Evolutionary conservation across 2,329 filamentous ascomycete genomes (phyloP).

Genomic region (Ceratocystis cacaofunesta): DNA sequence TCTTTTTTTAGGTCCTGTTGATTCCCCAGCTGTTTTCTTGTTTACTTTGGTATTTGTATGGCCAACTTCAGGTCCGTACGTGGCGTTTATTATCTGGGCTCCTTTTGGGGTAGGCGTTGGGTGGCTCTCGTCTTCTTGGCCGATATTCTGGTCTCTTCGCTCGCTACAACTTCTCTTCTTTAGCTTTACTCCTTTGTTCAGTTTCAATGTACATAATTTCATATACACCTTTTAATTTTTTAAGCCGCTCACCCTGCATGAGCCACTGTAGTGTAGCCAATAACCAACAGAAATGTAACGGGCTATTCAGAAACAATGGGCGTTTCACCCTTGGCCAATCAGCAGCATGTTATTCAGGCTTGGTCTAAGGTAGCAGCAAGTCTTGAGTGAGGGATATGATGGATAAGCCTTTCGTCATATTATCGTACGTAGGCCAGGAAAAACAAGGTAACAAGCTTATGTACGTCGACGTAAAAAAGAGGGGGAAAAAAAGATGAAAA

Average conservation of each 20-base stretch:
- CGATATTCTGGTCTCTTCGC: neutral
- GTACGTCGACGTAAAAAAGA: neutral
- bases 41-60: neutral
- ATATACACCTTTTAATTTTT: conserved; percentile 14
- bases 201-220: conserved; percentile 13
- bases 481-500: neutral
- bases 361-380: no score
- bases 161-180: conserved; percentile 6
- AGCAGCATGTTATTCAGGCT: no score
- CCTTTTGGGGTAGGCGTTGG: neutral
- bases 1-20: neutral
- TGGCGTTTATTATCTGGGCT: neutral
- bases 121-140: neutral
- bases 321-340: no score
- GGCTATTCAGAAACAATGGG: no score
- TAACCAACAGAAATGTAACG: no score
- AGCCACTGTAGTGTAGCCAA: no score
- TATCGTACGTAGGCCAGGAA: no score
- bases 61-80: neutral
- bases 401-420: neutral
- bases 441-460: no score
- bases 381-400: no score
- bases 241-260: neutral
- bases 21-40: neutral
- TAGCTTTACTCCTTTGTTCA: neutral